Evolutionary conservation across 2,329 filamentous ascomycete species (phyloP), one percentile per base, ranked within the genome.

Genomic region (Aureobasidium vineae): DNA sequence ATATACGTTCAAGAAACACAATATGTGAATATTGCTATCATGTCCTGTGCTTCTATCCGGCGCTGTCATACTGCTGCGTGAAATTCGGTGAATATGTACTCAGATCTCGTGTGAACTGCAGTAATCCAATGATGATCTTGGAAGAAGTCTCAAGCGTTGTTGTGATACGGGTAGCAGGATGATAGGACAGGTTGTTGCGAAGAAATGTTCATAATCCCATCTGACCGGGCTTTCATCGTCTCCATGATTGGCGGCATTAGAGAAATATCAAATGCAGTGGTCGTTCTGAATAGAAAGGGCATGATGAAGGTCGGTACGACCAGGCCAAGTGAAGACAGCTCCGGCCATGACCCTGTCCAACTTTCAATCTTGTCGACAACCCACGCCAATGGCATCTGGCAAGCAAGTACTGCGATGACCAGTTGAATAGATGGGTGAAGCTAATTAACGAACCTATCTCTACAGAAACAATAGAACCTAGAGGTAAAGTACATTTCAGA

Each of bases 201-300:
- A 86, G 19, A 79, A 79, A 6, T 80, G 72, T 11, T 76, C 76
- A 52, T 84, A 79, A 8, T 82, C 77, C 67, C 80, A 84, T 11
- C 86, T 78, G 0, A 85, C 88, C 40, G 85, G 76, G 70, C 82
- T 88, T 73, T 88, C 88, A 76, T 89, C 86, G 67, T 88, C 86
- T 68, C 88, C 86, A 0, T 79, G 77, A 26, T 82, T 80, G 13
- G 65, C 75, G 70, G 88, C 86, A 56, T 82, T 77, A 2, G 75
- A 73, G 72, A 83, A 88, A 0, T 74, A 71, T 0, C 71, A 28
- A 6, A 80, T 73, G 69, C 86, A 85, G 0, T 76, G 72, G 0
- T 70, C 36, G 23, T 77, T 71, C 13, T 79, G 72, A 2, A 88
- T 72, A 54, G 88, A 83, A 0, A 71, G 33, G 0, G 84, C 81